A percentile compares a stretch with the other conserved stretches of the same genome.
Conservation (phyloP, 805 yeast species). For the Danielia reshetovae region DNA sequence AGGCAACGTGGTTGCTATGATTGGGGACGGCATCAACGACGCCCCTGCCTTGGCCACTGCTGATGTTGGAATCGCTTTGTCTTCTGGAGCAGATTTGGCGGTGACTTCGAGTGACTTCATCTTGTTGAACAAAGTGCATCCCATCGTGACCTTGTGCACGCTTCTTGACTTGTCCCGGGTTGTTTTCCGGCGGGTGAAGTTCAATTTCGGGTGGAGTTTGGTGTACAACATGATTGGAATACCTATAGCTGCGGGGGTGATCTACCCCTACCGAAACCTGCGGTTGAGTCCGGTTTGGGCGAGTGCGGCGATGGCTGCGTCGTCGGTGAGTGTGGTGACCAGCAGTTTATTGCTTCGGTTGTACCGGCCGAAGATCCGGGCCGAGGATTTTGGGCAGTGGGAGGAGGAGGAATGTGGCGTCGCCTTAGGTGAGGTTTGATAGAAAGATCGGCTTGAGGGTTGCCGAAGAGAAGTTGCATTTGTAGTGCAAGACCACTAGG, state of each 20-base stretch:
- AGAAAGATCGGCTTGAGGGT: too few relatives aligned
- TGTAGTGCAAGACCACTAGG: too few relatives aligned
- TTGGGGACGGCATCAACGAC: constrained; percentile 82
- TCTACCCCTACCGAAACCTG: constrained; percentile 52
- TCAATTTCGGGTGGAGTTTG: constrained; percentile 59
- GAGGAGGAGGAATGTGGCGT: constrained; percentile 1
- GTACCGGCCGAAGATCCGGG: constrained; percentile 37
- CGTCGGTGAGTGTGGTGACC: constrained; percentile 54
- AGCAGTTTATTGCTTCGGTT: constrained; percentile 52
- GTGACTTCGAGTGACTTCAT: constrained; percentile 72
- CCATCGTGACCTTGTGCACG: constrained; percentile 49
- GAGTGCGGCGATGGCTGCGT: constrained; percentile 61
- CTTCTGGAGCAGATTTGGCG: constrained; percentile 75
- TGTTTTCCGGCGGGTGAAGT: constrained; percentile 50
- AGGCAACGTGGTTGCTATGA: constrained; percentile 52
- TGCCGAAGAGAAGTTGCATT: too few relatives aligned
- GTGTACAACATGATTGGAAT: constrained; percentile 54
- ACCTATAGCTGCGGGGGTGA: constrained; percentile 66
- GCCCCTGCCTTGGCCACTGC: constrained; percentile 77
- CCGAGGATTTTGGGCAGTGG: constrained; percentile 3
- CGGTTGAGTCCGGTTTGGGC: constrained; percentile 63
- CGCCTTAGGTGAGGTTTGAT: constrained; percentile 1
- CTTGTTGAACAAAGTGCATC: constrained; percentile 50
- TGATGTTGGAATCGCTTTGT: constrained; percentile 73
- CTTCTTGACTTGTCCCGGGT: constrained; percentile 48